These are phyloP conservation scores for Polysphondylium violaceum DNA, from an alignment of 78 protist genomes.

Conservation along the genomic window DNA sequence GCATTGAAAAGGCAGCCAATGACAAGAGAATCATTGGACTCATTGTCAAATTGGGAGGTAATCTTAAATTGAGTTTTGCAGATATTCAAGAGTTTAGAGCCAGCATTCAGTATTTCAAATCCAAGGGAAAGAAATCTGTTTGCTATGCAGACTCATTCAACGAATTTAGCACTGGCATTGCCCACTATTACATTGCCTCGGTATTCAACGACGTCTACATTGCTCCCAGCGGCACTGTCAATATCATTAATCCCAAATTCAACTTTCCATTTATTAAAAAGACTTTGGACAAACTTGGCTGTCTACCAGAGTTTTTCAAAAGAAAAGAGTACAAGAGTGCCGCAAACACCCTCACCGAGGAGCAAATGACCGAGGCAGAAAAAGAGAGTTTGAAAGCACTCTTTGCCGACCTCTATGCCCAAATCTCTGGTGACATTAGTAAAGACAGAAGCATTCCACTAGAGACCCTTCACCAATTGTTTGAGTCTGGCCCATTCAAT, in stretches of 20 bases:
- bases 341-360: slow-evolving; percentile 6
- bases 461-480: neutral
- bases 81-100: slow-evolving; percentile 46
- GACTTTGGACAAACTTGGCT: slow-evolving; percentile 31
- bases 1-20: slow-evolving; percentile 27
- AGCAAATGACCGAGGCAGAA: slow-evolving; percentile 41
- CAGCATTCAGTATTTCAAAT: slow-evolving; percentile 18
- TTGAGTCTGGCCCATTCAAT: slow-evolving; percentile 64
- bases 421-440: slow-evolving; percentile 35
- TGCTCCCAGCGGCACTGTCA: slow-evolving; percentile 24
- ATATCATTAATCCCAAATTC: neutral
- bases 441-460: slow-evolving; percentile 20
- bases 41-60: neutral
- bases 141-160: slow-evolving; percentile 24
- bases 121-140: slow-evolving; percentile 31
- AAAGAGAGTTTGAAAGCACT: slow-evolving; percentile 33
- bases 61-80: neutral
- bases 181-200: slow-evolving; percentile 28
- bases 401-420: slow-evolving; percentile 7
- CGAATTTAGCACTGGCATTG: slow-evolving; percentile 19
- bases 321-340: slow-evolving; percentile 75
- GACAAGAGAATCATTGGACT: slow-evolving; percentile 28
- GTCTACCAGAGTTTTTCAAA: slow-evolving; percentile 14
- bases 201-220: slow-evolving; percentile 17
- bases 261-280: slow-evolving; percentile 49